These are phyloP conservation scores for Pseudogymnoascus sp. DNA, from an alignment of 2,329 filamentous ascomycete genomes.

Conservation along the genomic window DNA sequence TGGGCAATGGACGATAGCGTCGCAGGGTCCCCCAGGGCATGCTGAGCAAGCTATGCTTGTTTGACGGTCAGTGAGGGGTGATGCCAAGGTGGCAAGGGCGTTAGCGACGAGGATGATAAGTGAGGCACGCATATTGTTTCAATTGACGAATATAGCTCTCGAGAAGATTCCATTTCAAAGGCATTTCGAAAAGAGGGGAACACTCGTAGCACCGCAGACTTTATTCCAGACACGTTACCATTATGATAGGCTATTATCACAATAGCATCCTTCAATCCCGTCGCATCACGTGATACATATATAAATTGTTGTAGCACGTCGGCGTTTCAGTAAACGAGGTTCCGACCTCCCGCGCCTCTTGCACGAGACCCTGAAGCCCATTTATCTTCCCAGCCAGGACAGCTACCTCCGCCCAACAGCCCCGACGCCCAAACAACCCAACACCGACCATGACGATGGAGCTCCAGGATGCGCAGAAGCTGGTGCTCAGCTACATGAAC, in stretches of 20 bases:
- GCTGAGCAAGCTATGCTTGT: neutral
- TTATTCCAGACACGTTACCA: neutral
- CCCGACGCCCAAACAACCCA: neutral
- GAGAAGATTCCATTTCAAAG: neutral
- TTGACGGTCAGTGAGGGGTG: neutral
- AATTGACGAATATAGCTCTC: neutral
- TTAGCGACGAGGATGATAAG: neutral
- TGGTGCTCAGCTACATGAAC: constrained; percentile 43
- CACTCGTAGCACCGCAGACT: neutral
- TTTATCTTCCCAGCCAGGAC: neutral
- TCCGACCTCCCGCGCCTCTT: neutral
- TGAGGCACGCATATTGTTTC: neutral
- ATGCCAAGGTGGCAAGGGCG: neutral
- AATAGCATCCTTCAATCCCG: neutral
- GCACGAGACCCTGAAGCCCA: neutral
- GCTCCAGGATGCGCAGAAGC: constrained; percentile 49
- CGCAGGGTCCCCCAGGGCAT: neutral
- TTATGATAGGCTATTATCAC: neutral
- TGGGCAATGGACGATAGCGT: neutral
- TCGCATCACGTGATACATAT: neutral
- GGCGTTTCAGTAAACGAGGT: constrained; percentile 7
- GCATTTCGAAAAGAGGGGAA: neutral
- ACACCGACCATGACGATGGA: constrained; percentile 41
- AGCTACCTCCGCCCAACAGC: constrained; percentile 12
- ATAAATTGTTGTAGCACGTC: neutral